Conservation (phyloP, 2,329 filamentous ascomycete genomes). For the Penicillium frequentans region DNA sequence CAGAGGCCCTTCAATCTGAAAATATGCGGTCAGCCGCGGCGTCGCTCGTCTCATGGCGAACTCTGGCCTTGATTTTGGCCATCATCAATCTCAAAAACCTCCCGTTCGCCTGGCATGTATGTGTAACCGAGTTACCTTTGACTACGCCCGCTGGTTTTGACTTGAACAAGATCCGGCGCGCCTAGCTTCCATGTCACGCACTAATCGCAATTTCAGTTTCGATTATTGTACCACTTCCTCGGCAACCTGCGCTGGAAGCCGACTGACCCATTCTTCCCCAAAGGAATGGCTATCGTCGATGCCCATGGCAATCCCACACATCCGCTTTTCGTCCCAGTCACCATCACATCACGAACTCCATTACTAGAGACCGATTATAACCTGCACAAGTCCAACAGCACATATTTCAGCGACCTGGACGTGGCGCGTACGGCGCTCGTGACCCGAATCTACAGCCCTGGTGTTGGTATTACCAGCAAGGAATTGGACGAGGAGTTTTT, state of each 20-base stretch:
- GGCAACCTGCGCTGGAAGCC: conserved; percentile 55
- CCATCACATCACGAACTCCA: conserved; percentile 66
- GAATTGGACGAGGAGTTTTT: conserved; percentile 55
- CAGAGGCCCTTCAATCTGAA: conserved; percentile 18
- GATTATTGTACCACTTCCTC: conserved; percentile 59
- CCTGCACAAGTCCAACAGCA: conserved; percentile 78
- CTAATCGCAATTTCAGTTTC: conserved; percentile 46
- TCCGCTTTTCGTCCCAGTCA: conserved; percentile 71
- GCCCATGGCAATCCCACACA: conserved; percentile 44
- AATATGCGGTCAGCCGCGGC: conserved; percentile 20
- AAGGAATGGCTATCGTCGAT: conserved; percentile 35
- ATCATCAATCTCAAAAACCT: conserved; percentile 40
- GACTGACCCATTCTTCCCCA: conserved; percentile 47
- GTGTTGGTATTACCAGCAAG: conserved; percentile 53
- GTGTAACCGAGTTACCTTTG: conserved; percentile 11
- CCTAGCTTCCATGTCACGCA: background rate
- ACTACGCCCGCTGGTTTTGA: background rate
- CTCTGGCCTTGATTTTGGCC: conserved; percentile 37
- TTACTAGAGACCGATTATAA: conserved; percentile 84
- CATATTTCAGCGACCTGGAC: conserved; percentile 86
- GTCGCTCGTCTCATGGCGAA: conserved; percentile 34
- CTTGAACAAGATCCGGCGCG: background rate
- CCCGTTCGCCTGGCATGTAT: conserved; percentile 43
- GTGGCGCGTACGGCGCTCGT: conserved; percentile 79
- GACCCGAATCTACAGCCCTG: conserved; percentile 63